A percentile compares a stretch with the other conserved stretches of the same genome.
These are phyloP conservation scores for Verticillium nonalfalfae DNA, from an alignment of 2,329 filamentous ascomycete genomes.

Conservation along the genomic window DNA sequence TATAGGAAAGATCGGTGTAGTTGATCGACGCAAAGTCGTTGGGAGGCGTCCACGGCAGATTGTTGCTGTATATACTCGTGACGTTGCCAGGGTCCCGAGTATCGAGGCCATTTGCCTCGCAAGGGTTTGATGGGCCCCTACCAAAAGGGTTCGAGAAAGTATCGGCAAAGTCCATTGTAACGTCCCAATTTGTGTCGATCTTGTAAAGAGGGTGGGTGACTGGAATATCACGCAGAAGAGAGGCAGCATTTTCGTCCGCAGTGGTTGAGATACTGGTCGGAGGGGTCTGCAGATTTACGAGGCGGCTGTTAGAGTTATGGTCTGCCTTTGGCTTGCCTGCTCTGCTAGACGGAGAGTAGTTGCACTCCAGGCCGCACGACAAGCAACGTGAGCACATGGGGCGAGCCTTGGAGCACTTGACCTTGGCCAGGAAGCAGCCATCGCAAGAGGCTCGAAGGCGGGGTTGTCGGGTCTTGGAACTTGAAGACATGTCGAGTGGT, in stretches of 20 bases:
- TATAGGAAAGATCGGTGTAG: constrained; percentile 18
- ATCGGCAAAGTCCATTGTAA: constrained; percentile 26
- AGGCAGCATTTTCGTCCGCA: constrained; percentile 18
- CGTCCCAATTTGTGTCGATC: constrained; percentile 30
- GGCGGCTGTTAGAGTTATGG: constrained; percentile 8
- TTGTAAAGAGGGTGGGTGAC: constrained; percentile 25
- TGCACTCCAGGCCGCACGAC: constrained; percentile 40
- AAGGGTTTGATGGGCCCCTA: constrained; percentile 25
- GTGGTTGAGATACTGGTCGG: constrained; percentile 16
- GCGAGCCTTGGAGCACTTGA: constrained; percentile 48
- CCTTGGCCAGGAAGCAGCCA: constrained; percentile 48
- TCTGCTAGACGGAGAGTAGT: constrained; percentile 45
- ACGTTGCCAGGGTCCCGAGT: constrained; percentile 13
- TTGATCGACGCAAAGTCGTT: constrained; percentile 21
- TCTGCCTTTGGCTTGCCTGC: constrained; percentile 41
- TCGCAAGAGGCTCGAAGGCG: constrained; percentile 44
- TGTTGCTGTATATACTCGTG: constrained; percentile 25
- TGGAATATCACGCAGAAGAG: constrained; percentile 20
- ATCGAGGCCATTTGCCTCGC: constrained; percentile 22
- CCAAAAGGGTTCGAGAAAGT: constrained; percentile 16
- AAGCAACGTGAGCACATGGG: constrained; percentile 48
- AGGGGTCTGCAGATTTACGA: constrained; percentile 10
- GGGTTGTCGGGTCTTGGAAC: constrained; percentile 28
- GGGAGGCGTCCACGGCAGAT: constrained; percentile 32
- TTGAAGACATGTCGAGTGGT: not conserved